Percentiles rank a stretch among this genome's conserved stretches.
Evolutionary conservation across 129 eudicot species (phyloP).

Genomic region (Tagetes patula): DNA sequence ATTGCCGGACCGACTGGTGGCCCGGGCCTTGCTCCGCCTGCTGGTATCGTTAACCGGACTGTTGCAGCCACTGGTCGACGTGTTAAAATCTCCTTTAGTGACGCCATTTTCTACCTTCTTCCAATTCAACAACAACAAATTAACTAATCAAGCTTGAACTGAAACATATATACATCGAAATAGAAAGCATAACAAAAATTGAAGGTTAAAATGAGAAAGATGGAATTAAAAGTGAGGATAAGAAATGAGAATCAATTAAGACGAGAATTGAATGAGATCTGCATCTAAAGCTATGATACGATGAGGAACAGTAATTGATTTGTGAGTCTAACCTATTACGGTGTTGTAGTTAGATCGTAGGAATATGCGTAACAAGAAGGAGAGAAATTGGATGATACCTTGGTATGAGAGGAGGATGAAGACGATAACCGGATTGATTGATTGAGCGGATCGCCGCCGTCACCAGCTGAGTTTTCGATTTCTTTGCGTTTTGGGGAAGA

Average conservation of each 20-base stretch:
- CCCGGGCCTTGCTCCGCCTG: constrained; percentile 13
- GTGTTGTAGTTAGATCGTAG: neutral
- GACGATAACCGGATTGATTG: neutral
- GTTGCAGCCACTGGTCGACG: neutral
- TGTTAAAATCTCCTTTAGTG: constrained; percentile 16
- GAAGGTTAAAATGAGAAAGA: neutral
- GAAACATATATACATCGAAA: neutral
- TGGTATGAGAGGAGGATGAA: neutral
- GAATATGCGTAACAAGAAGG: too few species aligned
- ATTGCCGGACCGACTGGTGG: constrained; percentile 17
- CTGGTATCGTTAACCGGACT: constrained; percentile 8
- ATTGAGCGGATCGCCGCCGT: neutral
- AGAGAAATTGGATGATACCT: neutral
- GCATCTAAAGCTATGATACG: neutral
- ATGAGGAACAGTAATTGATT: neutral
- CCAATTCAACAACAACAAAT: neutral
- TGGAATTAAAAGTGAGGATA: neutral
- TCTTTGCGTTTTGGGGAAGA: neutral
- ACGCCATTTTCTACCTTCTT: neutral
- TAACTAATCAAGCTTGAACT: too few species aligned
- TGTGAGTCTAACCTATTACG: neutral
- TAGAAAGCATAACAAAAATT: neutral
- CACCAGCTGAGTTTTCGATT: neutral
- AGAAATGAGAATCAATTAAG: neutral
- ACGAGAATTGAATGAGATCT: neutral